phyloP scores from a whole-genome alignment of 441 rosid genomes.

The Dalechampia spathulata region DNA sequence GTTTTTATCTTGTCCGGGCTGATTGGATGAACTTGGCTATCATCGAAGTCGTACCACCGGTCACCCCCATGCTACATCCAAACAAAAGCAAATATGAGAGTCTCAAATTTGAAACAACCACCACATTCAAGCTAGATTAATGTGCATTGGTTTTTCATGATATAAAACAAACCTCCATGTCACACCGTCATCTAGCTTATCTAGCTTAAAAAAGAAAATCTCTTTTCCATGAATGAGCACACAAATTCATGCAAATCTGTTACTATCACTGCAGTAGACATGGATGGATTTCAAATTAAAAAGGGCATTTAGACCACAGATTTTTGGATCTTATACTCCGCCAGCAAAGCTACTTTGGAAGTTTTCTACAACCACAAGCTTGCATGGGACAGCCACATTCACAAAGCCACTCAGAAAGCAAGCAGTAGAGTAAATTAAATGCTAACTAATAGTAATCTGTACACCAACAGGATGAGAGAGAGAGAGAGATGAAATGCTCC shows the following conservation, averaged over 20 bases:
- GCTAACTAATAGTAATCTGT: background rate
- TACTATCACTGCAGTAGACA: background rate
- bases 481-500: background rate
- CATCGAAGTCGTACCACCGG: slow-evolving; percentile 91
- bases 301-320: background rate
- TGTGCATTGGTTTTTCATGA: background rate
- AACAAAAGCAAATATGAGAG: slow-evolving; percentile 1
- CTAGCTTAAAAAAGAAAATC: too few relatives aligned
- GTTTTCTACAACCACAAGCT: background rate
- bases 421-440: background rate
- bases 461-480: background rate
- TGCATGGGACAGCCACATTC: background rate
- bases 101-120: background rate
- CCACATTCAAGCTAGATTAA: background rate
- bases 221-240: background rate
- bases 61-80: slow-evolving; percentile 79
- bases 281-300: background rate
- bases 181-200: too few relatives aligned
- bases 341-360: background rate
- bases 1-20: slow-evolving; percentile 81
- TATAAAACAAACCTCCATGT: too few relatives aligned
- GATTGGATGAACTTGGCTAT: slow-evolving; percentile 68
- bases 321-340: background rate
- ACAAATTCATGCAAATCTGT: too few relatives aligned
- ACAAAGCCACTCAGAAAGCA: background rate